Evolutionary conservation across 2,329 filamentous ascomycete species (phyloP).

Genomic region (Pyricularia grisea): DNA sequence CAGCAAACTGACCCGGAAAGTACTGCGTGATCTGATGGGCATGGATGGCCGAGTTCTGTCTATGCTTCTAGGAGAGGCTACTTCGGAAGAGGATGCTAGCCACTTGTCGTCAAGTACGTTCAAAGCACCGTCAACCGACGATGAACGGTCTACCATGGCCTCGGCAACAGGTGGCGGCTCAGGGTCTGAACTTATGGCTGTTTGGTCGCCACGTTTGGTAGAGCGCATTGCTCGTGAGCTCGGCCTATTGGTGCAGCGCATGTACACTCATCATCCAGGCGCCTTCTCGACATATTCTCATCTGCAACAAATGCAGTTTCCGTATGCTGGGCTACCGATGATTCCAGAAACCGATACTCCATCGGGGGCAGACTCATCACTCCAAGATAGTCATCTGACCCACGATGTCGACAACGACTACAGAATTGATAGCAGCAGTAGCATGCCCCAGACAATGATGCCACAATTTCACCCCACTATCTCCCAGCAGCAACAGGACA

Average conservation of each 20-base stretch:
- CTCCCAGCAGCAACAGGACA: slow-evolving; percentile 9
- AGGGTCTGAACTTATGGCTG: slow-evolving; percentile 11
- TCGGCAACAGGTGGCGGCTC: slow-evolving; percentile 12
- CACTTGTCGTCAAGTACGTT: slow-evolving; percentile 38
- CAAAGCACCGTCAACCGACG: slow-evolving; percentile 24
- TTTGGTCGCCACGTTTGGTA: slow-evolving; percentile 70
- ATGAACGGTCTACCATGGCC: background rate
- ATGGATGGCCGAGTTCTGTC: slow-evolving; percentile 80
- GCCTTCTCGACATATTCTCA: slow-evolving; percentile 77
- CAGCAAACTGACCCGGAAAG: slow-evolving; percentile 71
- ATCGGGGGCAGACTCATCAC: background rate
- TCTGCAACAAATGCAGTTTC: slow-evolving; percentile 53
- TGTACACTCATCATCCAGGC: slow-evolving; percentile 65
- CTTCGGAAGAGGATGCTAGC: slow-evolving; percentile 35
- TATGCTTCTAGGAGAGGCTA: slow-evolving; percentile 74
- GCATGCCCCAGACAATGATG: slow-evolving; percentile 22
- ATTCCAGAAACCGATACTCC: slow-evolving; percentile 41
- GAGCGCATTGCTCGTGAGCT: slow-evolving; percentile 82
- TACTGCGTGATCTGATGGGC: slow-evolving; percentile 83
- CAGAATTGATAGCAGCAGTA: slow-evolving; percentile 7
- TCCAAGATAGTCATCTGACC: slow-evolving; percentile 9
- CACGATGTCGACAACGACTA: slow-evolving; percentile 12
- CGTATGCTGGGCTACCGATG: slow-evolving; percentile 70
- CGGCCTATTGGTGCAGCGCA: slow-evolving; percentile 69
- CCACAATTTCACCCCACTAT: slow-evolving; percentile 40